A percentile compares a stretch with the other conserved stretches of the same genome.
Evolutionary conservation across 2,329 filamentous ascomycete species (phyloP).

Genomic region (Aspergillus tamarii): DNA sequence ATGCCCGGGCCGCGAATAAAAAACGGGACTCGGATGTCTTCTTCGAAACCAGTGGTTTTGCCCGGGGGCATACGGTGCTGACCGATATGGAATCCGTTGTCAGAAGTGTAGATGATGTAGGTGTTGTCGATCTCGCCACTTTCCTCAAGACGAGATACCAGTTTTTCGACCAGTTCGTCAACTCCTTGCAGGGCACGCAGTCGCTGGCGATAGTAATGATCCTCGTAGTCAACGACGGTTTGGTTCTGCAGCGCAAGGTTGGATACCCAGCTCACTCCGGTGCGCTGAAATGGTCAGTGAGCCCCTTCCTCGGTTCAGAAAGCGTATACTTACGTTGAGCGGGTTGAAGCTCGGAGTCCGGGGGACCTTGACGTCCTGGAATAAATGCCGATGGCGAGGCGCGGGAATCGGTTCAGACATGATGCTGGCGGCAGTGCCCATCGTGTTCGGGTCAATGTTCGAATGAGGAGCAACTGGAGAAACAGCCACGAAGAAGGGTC

Average conservation of each 20-base stretch:
- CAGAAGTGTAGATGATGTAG: conserved; percentile 64
- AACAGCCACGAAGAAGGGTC: conserved; percentile 69
- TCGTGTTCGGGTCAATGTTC: conserved; percentile 50
- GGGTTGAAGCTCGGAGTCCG: conserved; percentile 70
- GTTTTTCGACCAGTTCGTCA: conserved; percentile 56
- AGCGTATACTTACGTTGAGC: conserved; percentile 46
- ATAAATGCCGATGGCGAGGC: conserved; percentile 64
- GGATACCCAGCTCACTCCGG: conserved; percentile 52
- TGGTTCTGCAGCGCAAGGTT: conserved; percentile 50
- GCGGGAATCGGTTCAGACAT: conserved; percentile 61
- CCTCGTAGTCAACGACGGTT: conserved; percentile 54
- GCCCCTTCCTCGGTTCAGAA: too few species aligned
- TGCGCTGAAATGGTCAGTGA: conserved; percentile 30
- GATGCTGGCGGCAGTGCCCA: conserved; percentile 25
- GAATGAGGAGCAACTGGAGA: conserved; percentile 70
- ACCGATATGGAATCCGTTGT: conserved; percentile 65
- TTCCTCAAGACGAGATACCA: conserved; percentile 48
- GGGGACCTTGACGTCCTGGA: conserved; percentile 62
- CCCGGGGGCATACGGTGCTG: conserved; percentile 63
- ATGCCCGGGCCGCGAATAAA: conserved; percentile 63
- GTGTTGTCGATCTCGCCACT: conserved; percentile 54
- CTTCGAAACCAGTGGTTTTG: conserved; percentile 62
- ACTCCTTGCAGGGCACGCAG: conserved; percentile 57
- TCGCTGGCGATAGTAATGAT: conserved; percentile 56
- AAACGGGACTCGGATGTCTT: conserved; percentile 63